Conservation (phyloP, 1,284 basidiomycete genomes). For the Trametes sp. region DNA sequence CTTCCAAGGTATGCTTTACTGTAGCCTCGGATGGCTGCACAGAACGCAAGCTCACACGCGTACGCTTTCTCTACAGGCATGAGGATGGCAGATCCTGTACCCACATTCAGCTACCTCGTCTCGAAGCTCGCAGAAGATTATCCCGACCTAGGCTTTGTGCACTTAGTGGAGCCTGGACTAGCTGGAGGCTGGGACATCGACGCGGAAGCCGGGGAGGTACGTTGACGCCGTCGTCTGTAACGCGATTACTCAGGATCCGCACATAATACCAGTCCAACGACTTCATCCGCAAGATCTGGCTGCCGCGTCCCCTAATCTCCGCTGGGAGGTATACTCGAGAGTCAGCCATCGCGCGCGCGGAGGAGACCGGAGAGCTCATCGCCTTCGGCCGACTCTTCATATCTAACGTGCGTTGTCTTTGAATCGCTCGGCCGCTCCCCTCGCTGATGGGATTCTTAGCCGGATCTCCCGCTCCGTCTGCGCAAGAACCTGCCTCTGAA, state of each 20-base stretch:
- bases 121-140: slow-evolving; percentile 37
- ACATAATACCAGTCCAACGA: slow-evolving; percentile 37
- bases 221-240: not conserved
- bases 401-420: slow-evolving; percentile 44
- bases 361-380: slow-evolving; percentile 47
- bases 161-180: slow-evolving; percentile 49
- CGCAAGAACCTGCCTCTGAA: slow-evolving; percentile 45
- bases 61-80: slow-evolving; percentile 39
- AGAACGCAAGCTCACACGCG: not conserved
- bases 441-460: slow-evolving; percentile 36
- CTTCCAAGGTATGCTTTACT: slow-evolving; percentile 18
- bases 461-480: slow-evolving; percentile 60
- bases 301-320: slow-evolving; percentile 42
- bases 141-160: slow-evolving; percentile 57
- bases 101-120: slow-evolving; percentile 44
- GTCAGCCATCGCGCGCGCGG: slow-evolving; percentile 39
- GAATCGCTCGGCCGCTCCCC: not conserved
- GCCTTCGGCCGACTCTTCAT: slow-evolving; percentile 60
- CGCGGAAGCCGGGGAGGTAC: slow-evolving; percentile 1
- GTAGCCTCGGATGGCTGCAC: no score
- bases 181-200: slow-evolving; percentile 5
- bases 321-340: slow-evolving; percentile 46
- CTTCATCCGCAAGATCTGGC: slow-evolving; percentile 44
- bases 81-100: slow-evolving; percentile 49
- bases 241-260: not conserved